These are phyloP conservation scores for Phaseolus lunatus DNA, from an alignment of 306 rosid species.

Conservation along the genomic window DNA sequence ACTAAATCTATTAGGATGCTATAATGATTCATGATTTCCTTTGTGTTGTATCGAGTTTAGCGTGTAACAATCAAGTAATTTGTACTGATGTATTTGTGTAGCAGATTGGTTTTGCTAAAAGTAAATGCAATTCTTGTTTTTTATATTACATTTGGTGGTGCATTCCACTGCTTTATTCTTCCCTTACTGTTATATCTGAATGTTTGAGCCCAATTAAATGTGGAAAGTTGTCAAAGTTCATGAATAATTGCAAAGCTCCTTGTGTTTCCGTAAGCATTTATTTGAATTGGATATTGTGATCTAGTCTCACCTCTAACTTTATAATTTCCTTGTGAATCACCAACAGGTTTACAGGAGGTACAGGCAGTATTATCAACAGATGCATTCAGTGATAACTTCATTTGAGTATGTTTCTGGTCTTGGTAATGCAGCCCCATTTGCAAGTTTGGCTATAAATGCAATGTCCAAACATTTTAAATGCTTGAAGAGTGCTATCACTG, in stretches of 20 bases:
- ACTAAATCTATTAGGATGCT: no score
- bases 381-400: slow-evolving; percentile 71
- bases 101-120: not conserved
- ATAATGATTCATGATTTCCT: no score
- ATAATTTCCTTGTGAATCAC: not conserved
- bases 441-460: slow-evolving; percentile 77
- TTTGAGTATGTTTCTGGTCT: slow-evolving; percentile 88
- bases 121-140: not conserved
- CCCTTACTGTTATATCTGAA: no score
- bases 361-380: slow-evolving; percentile 85
- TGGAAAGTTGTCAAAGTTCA: not conserved
- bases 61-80: not conserved
- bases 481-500: slow-evolving; percentile 75
- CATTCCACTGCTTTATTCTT: not conserved
- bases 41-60: no score
- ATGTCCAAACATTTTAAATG: slow-evolving; percentile 80
- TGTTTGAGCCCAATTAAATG: not conserved
- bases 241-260: not conserved
- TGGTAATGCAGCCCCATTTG: slow-evolving; percentile 80
- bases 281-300: slow-evolving; percentile 15
- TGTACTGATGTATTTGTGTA: not conserved
- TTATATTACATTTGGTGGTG: not conserved
- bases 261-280: not conserved
- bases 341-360: slow-evolving; percentile 79
- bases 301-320: not conserved